These are phyloP conservation scores for Schwanniomyces etchellsii DNA, from an alignment of 1,139 yeast species.

Conservation along the genomic window DNA sequence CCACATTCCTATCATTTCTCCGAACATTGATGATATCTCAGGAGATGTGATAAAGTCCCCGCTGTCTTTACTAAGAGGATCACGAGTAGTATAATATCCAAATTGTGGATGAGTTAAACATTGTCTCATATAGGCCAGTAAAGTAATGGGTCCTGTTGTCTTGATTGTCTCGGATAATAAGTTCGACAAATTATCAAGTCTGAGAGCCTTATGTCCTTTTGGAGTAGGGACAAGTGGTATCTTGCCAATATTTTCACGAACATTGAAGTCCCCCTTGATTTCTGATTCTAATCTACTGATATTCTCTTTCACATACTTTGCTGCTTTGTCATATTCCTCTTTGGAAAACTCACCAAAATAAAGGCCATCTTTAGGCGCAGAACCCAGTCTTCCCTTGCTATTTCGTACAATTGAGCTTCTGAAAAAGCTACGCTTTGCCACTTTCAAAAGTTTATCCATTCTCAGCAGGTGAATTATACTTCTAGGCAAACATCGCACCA, in stretches of 20 bases:
- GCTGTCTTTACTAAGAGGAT: constrained; percentile 55
- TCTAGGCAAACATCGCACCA: background rate
- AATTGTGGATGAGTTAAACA: constrained; percentile 73
- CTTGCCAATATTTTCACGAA: constrained; percentile 30
- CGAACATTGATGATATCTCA: constrained; percentile 83
- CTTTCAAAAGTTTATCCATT: background rate
- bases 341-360: constrained; percentile 32
- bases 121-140: constrained; percentile 75
- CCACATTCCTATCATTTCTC: constrained; percentile 83
- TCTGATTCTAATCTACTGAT: constrained; percentile 26
- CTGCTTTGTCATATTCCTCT: constrained; percentile 38
- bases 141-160: constrained; percentile 71
- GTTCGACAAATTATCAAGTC: constrained; percentile 27
- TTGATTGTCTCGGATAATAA: constrained; percentile 51
- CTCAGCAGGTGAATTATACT: background rate
- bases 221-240: constrained; percentile 26
- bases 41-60: constrained; percentile 88
- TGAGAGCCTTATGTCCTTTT: constrained; percentile 8
- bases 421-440: background rate
- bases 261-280: constrained; percentile 35
- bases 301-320: constrained; percentile 28
- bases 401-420: background rate
- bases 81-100: constrained; percentile 76
- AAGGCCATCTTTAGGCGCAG: constrained; percentile 11
- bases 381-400: constrained; percentile 1